Base-by-base conservation (phyloP, 495 filamentous ascomycete genomes). In the Podospora pseudopauciseta region DNA sequence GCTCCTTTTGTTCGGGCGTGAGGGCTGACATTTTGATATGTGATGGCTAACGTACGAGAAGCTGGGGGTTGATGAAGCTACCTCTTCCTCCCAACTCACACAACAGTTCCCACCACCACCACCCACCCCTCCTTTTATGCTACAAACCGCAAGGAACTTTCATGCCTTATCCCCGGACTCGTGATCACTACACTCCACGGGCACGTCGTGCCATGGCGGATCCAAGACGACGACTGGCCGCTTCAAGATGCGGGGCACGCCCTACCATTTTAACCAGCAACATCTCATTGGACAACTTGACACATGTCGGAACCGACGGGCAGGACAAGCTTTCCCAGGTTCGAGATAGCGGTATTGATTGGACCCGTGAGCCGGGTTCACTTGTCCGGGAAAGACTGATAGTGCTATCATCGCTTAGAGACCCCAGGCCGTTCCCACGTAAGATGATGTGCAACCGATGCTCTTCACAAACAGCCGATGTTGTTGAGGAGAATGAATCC, bases 1-100 rank as follows among this genome's bases (percentile, higher is more conserved):
- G 86, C 60, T 84, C 84, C 68, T 87, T 88, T 73, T 92, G 80
- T 28, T 83, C 85, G 49, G 85, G 76, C 0, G 86, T 87, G 54
- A 92, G 85, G 39, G 77, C 76, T 20, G 77, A 74, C 0, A 74
- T 67, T 27, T 73, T 75, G 75, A 77, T 49, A 11, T 6, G 34
- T 39, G 34, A 5, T 39, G 39, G 7, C 4, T 32, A 32, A 32
- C 30, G 39, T 49, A 49, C 39, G 13, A 49, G 39, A 49, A 49
- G 15, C 39, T 49, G 39, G 39, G 7, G 39, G 39, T 16, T 49
- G 39, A 49, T 13, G 15, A 49, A 49, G 6, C 39, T 49, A 49
- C 39, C 7, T 49, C 39, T 1, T 16, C 39, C 1, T 16, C 0
- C 30, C 3, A 49, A 49, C 39, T 49, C 39, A 13, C 6, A 13